These are phyloP conservation scores for Yamadazyma kanchanaburiensis DNA, from an alignment of 1,139 yeast genomes.

Conservation along the genomic window DNA sequence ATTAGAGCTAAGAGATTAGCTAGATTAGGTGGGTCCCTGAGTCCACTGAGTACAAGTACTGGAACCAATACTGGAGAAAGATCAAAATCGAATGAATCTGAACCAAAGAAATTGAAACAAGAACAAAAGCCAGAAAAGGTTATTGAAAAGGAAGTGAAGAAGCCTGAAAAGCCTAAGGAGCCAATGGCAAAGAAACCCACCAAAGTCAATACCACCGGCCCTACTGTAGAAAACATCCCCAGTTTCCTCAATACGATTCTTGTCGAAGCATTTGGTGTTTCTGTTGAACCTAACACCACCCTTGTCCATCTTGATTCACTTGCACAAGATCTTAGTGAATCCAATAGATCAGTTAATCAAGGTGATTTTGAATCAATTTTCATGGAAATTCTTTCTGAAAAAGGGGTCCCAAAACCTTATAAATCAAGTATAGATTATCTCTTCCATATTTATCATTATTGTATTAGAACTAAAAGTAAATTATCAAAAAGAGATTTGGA, in stretches of 20 bases:
- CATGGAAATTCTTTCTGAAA: constrained; percentile 53
- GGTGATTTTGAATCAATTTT: constrained; percentile 41
- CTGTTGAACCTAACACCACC: constrained; percentile 14
- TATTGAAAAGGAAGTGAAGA: neutral
- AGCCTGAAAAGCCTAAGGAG: neutral
- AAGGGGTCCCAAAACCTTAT: constrained; percentile 34
- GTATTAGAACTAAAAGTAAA: constrained; percentile 36
- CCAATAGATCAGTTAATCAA: constrained; percentile 18
- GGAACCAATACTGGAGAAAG: neutral
- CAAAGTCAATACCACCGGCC: constrained; percentile 2
- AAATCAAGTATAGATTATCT: constrained; percentile 46
- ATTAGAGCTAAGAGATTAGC: constrained; percentile 59
- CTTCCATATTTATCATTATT: constrained; percentile 37
- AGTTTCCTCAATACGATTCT: constrained; percentile 25
- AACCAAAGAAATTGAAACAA: constrained; percentile 3
- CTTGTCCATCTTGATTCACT: constrained; percentile 34
- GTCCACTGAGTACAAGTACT: too few relatives aligned
- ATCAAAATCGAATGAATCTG: neutral
- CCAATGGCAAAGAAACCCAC: too few relatives aligned
- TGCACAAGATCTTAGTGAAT: constrained; percentile 30
- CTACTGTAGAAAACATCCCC: constrained; percentile 20
- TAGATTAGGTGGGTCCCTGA: constrained; percentile 40
- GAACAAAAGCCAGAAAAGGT: neutral
- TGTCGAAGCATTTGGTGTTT: constrained; percentile 39
- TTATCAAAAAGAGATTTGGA: constrained; percentile 39